Evolutionary conservation across 352 stramenopile species (phyloP).

Genomic region (Phytophthora brassicae): DNA sequence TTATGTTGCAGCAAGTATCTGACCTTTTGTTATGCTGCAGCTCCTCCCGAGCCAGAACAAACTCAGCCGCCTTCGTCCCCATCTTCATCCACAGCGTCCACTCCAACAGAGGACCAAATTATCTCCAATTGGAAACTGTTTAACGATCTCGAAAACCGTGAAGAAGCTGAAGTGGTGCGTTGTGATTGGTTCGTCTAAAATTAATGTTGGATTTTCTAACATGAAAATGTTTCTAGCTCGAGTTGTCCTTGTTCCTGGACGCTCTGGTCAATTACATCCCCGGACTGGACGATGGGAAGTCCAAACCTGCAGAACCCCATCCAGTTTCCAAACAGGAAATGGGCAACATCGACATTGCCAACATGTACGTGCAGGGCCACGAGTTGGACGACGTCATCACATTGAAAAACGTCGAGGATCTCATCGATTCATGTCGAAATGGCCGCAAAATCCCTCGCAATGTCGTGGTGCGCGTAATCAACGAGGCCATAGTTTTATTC

Average conservation of each 20-base stretch:
- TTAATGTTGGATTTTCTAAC: conserved; percentile 1
- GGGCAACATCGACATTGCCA: conserved; percentile 78
- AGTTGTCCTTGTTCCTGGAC: conserved; percentile 81
- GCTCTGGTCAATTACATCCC: conserved; percentile 79
- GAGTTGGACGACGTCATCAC: conserved; percentile 68
- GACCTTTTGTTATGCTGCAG: conserved; percentile 13
- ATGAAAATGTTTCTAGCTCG: conserved; percentile 40
- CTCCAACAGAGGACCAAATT: conserved; percentile 52
- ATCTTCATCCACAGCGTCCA: conserved; percentile 35
- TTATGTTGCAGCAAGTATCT: conserved; percentile 10
- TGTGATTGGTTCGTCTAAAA: neutral
- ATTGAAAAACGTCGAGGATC: conserved; percentile 57
- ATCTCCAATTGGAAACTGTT: conserved; percentile 89
- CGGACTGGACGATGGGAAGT: conserved; percentile 51
- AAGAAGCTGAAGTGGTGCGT: conserved; percentile 80
- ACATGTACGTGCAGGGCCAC: conserved; percentile 77
- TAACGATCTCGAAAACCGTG: conserved; percentile 84
- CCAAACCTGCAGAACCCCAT: conserved; percentile 10
- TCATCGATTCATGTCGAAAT: conserved; percentile 82
- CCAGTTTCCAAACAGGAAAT: conserved; percentile 58
- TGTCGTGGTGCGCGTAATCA: conserved; percentile 75
- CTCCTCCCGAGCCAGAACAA: conserved; percentile 2
- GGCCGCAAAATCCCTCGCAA: conserved; percentile 77
- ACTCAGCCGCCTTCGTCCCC: conserved; percentile 23
- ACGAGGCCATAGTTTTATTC: conserved; percentile 56